Percentiles rank a stretch among this genome's conserved stretches.
Evolutionary conservation across 78 protist genomes (phyloP).

Genomic region (Chrysochromulina parva): DNA sequence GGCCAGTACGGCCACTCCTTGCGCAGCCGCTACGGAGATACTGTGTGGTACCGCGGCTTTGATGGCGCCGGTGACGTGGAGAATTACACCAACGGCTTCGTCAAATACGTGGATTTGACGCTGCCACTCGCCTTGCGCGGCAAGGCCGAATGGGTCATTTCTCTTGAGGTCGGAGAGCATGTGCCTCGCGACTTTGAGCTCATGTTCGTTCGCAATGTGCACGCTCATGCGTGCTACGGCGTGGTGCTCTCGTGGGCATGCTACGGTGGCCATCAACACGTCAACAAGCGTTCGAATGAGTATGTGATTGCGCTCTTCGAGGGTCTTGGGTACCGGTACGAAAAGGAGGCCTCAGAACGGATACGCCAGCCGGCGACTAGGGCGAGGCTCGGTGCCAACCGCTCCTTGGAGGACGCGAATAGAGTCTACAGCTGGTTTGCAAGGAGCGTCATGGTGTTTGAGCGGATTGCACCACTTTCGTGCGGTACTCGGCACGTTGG

Average conservation of each 20-base stretch:
- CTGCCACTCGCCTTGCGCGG: neutral
- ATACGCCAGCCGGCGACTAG: no score
- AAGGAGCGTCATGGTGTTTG: no score
- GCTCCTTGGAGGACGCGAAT: no score
- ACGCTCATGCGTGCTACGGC: neutral
- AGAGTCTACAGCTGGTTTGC: no score
- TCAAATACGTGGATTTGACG: neutral
- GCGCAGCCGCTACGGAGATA: no score
- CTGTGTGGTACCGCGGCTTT: no score
- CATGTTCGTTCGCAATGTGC: neutral
- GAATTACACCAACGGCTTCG: neutral
- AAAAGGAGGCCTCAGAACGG: no score
- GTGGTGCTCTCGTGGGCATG: neutral
- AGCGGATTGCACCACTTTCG: no score
- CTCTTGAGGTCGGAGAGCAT: neutral
- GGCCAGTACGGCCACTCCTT: no score
- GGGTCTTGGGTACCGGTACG: no score
- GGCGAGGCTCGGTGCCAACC: no score
- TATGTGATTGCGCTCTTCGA: neutral
- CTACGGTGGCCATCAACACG: neutral
- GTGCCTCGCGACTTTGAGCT: neutral
- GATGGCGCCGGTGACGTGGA: neutral
- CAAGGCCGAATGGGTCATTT: neutral
- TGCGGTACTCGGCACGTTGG: no score
- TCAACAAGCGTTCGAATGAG: neutral